Evolutionary conservation across 495 filamentous ascomycete species (phyloP).

Genomic region (Aspergillus asperescens): DNA sequence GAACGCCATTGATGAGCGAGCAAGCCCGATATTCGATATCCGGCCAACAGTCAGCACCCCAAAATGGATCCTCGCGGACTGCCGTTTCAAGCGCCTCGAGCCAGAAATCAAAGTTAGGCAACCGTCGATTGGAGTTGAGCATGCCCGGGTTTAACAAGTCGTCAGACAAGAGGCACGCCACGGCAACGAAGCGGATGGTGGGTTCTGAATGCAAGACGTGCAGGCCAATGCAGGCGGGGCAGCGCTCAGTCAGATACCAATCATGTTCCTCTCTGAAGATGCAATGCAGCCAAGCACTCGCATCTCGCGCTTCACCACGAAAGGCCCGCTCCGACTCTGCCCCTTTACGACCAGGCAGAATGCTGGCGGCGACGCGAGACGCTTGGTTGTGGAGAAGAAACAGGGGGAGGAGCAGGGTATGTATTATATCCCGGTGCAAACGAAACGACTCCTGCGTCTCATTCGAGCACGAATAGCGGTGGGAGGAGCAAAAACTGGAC

Average conservation of each 20-base stretch:
- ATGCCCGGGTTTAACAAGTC: conserved; percentile 27
- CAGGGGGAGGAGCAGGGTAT: conserved; percentile 53
- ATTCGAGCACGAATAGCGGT: conserved; percentile 35
- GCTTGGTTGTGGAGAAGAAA: conserved; percentile 53
- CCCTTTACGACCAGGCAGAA: conserved; percentile 40
- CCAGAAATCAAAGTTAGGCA: conserved; percentile 52
- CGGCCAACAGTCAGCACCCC: conserved; percentile 52
- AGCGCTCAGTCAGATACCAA: conserved; percentile 53
- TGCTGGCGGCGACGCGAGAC: conserved; percentile 42
- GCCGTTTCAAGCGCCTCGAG: conserved; percentile 48
- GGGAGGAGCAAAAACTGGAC: conserved; percentile 46
- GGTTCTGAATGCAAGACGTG: conserved; percentile 54
- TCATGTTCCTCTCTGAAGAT: conserved; percentile 53
- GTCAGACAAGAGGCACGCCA: conserved; percentile 49
- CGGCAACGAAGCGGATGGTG: conserved; percentile 53
- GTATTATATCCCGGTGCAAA: conserved; percentile 57
- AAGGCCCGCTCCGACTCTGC: conserved; percentile 57
- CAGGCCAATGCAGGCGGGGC: conserved; percentile 52
- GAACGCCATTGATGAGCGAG: conserved; percentile 47
- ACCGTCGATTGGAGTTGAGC: conserved; percentile 13
- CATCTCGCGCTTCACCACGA: conserved; percentile 51
- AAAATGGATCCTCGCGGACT: conserved; percentile 51
- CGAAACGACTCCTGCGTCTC: conserved; percentile 46
- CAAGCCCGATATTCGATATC: conserved; percentile 49
- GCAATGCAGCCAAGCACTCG: conserved; percentile 58